Evolutionary conservation across 352 stramenopile genomes (phyloP), one percentile per base, ranked within the genome.

Genomic region (Globisporangium viniferum): DNA sequence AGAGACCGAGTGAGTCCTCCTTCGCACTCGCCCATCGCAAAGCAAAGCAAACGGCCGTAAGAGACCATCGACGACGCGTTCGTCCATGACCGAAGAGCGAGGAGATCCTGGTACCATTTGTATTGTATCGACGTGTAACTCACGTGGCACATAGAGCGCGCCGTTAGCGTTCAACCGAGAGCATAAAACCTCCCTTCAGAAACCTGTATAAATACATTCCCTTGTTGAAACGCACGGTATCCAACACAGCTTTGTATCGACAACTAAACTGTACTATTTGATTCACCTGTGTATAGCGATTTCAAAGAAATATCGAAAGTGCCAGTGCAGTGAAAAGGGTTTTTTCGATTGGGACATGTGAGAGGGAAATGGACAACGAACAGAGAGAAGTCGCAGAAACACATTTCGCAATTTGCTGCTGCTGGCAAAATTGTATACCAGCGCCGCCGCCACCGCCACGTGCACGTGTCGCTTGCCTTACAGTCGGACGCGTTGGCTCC

Each of bases 101-200:
- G 36, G 14, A 14, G 56, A 29, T 24, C 36, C 20, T 29, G 31
- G 9, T n/a, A n/a, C 18, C 6, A 7, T 22, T 22, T 3, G 29
- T 33, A 61, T 57, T 68, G 54, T 62, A n/a, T 51, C 39, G 44
- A 67, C 36, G 39, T 10, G 41, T 63, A 55, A 68, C 53, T 56
- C 29, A 66, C 55, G 55, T 35, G 14, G 54, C 36, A 64, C 60
- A 59, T 48, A 66, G 60, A 57, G 60, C 18, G 27, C 36, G 35
- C 27, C 14, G 6, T 48, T 31, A 9, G 15, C 15, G 14, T 9
- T 15, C 7, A n/a, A 2, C 9, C 14, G 41, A 49, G 39, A 46
- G 36, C 18, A 27, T 14, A 54, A 39, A 61, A 48, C 36, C 29
- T 67, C 49, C 8, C 3, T 22, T 44, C 20, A 46, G 35, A 18